Percentiles rank a stretch among this genome's conserved stretches.
phyloP scores from a whole-genome alignment of 306 rosid species.

The Morella rubra region DNA sequence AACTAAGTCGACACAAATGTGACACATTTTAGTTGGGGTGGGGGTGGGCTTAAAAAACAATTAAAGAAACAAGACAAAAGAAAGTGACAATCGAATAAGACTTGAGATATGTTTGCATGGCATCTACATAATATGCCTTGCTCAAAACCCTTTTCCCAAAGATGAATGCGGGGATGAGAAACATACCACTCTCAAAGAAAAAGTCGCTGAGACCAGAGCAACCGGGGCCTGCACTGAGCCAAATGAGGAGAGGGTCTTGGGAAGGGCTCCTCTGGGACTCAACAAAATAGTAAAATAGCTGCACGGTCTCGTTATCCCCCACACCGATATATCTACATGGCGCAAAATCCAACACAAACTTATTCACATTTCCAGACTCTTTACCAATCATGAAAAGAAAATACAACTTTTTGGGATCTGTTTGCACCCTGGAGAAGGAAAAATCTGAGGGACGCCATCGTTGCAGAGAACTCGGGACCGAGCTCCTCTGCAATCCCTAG shows the following conservation, averaged over 20 bases:
- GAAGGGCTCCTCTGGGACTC: conserved; percentile 15
- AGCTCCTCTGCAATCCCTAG: too few relatives aligned
- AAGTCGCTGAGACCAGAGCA: conserved; percentile 14
- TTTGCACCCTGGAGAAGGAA: too few relatives aligned
- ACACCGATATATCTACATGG: conserved; percentile 18
- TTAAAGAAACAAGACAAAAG: background rate
- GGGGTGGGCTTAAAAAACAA: too few relatives aligned
- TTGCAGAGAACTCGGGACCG: too few relatives aligned
- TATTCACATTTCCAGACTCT: too few relatives aligned
- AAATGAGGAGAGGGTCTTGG: conserved; percentile 15
- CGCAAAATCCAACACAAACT: too few relatives aligned
- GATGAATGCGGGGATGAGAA: background rate
- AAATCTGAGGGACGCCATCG: too few relatives aligned
- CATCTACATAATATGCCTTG: background rate
- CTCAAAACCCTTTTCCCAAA: too few relatives aligned
- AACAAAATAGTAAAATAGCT: conserved; percentile 16
- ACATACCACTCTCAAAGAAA: conserved; percentile 21
- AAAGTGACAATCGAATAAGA: background rate
- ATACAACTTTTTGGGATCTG: too few relatives aligned
- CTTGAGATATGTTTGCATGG: background rate
- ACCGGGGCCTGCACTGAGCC: conserved; percentile 24
- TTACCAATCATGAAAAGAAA: too few relatives aligned
- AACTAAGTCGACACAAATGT: background rate
- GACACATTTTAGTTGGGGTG: background rate
- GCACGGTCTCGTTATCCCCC: conserved; percentile 19